These are phyloP conservation scores for Dictyostelium purpureum DNA, from an alignment of 78 protist genomes.

Conservation along the genomic window DNA sequence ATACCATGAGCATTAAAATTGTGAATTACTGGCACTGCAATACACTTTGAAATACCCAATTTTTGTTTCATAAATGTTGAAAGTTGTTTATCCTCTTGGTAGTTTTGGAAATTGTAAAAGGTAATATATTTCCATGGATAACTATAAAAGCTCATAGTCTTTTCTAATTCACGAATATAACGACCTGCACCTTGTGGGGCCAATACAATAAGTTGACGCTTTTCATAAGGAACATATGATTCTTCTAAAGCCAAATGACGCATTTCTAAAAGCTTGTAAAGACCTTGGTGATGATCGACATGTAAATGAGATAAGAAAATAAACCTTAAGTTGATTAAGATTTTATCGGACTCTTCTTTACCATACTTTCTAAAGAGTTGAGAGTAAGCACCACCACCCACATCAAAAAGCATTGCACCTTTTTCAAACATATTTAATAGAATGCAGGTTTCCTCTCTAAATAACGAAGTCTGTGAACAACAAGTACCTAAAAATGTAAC, in stretches of 20 bases:
- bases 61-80: not conserved
- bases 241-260: slow-evolving; percentile 46
- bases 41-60: not conserved
- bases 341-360: not conserved
- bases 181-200: not conserved
- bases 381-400: slow-evolving; percentile 61
- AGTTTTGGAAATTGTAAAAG: slow-evolving; percentile 1
- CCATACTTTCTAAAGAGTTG: slow-evolving; percentile 63
- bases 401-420: slow-evolving; percentile 44
- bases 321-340: not conserved
- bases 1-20: slow-evolving; percentile 41
- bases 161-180: slow-evolving; percentile 23
- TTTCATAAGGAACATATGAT: slow-evolving; percentile 1
- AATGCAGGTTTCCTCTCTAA: slow-evolving; percentile 56
- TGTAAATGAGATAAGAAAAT: slow-evolving; percentile 52
- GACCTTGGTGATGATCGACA: slow-evolving; percentile 67
- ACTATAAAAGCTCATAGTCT: not conserved
- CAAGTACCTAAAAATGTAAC: slow-evolving; percentile 44
- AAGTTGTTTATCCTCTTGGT: not conserved
- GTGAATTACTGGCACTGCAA: slow-evolving; percentile 30
- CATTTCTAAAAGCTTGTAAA: slow-evolving; percentile 10
- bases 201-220: slow-evolving; percentile 2
- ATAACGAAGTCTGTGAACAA: slow-evolving; percentile 42
- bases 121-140: slow-evolving; percentile 26
- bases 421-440: slow-evolving; percentile 45